Percentiles rank a stretch among this genome's conserved stretches.
phyloP scores from a whole-genome alignment of 2,329 filamentous ascomycete genomes.

The Ophidiomyces ophidiicola region DNA sequence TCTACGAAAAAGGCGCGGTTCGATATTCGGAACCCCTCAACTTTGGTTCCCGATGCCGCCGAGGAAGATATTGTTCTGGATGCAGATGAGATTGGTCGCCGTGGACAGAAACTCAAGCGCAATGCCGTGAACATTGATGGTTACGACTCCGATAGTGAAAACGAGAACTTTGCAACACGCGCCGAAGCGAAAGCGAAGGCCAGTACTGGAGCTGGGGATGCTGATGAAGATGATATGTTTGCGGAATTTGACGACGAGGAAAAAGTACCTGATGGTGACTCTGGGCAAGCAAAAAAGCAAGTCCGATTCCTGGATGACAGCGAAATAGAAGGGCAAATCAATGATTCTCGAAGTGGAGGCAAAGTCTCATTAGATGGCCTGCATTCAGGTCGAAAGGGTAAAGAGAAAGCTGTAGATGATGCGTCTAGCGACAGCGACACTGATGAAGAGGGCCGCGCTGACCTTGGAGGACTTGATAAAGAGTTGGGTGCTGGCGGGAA shows the following conservation, averaged over 20 bases:
- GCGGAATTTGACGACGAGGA: constrained; percentile 53
- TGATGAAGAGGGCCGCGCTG: constrained; percentile 57
- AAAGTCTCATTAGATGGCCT: constrained; percentile 44
- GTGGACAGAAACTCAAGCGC: constrained; percentile 63
- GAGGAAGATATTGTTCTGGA: constrained; percentile 63
- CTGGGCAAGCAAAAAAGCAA: constrained; percentile 44
- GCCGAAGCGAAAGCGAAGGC: constrained; percentile 48
- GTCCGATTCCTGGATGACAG: constrained; percentile 48
- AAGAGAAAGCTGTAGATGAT: constrained; percentile 33
- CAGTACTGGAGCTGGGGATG: constrained; percentile 27
- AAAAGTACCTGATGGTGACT: constrained; percentile 41
- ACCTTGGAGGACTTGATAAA: constrained; percentile 65
- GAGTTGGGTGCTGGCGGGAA: constrained; percentile 83
- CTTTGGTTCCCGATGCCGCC: constrained; percentile 67
- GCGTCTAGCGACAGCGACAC: constrained; percentile 48
- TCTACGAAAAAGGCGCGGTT: constrained; percentile 72
- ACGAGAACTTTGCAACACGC: constrained; percentile 73
- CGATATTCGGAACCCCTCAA: constrained; percentile 87
- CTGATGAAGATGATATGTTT: constrained; percentile 62
- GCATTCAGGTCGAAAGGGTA: constrained; percentile 44
- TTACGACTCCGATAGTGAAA: constrained; percentile 86
- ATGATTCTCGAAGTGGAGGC: constrained; percentile 59
- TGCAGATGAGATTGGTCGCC: constrained; percentile 77
- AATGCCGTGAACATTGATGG: constrained; percentile 94
- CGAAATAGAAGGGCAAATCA: constrained; percentile 70